Evolutionary conservation across 2,329 filamentous ascomycete genomes (phyloP).

Genomic region (Trichoderma sp.): DNA sequence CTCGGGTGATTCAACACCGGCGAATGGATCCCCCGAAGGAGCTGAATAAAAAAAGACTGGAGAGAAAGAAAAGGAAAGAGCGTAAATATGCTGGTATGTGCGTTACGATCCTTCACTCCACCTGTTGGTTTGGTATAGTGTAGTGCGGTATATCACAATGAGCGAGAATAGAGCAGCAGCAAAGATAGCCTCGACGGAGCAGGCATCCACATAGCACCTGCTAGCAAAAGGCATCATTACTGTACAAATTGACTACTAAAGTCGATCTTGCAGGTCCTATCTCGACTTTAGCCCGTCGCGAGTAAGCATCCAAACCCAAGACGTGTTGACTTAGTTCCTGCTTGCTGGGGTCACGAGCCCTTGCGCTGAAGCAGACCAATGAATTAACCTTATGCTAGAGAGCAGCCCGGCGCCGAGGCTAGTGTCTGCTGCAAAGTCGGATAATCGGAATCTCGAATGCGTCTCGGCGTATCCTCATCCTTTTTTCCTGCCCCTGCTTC

Average conservation of each 20-base stretch:
- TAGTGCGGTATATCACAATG: not conserved
- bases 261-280: not conserved
- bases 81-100: not conserved
- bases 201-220: conserved; percentile 4
- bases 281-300: not conserved
- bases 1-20: not conserved
- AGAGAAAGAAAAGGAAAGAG: no score
- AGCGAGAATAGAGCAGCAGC: not conserved
- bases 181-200: not conserved
- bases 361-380: conserved; percentile 11
- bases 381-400: conserved; percentile 22
- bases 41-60: not conserved
- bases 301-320: not conserved
- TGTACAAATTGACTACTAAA: not conserved
- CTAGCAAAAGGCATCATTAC: not conserved
- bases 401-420: conserved; percentile 9
- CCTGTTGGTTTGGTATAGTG: not conserved
- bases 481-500: not conserved
- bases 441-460: conserved; percentile 2
- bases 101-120: not conserved
- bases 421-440: not conserved
- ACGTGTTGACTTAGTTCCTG: not conserved
- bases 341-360: conserved; percentile 7
- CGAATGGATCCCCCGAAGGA: not conserved
- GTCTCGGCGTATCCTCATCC: not conserved